Evolutionary conservation across 2,329 filamentous ascomycete species (phyloP), one percentile per base, ranked within the genome.

Genomic region (Juglanconis sp.): DNA sequence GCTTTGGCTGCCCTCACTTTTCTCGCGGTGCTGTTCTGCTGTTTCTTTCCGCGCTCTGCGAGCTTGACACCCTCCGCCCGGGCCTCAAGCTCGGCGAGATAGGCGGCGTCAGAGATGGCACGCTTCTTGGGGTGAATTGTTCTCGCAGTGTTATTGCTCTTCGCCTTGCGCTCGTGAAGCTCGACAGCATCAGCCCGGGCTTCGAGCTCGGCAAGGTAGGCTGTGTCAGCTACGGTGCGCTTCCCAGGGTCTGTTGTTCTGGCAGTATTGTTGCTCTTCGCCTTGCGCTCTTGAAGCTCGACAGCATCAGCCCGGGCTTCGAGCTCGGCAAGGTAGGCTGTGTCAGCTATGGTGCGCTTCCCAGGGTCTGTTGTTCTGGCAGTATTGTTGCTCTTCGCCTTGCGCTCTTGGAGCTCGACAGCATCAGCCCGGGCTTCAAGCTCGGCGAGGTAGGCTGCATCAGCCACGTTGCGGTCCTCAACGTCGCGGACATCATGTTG

Each of bases 151-250:
- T 24, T 24, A 24, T 24, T 24, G 17, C 17, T 24, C 35, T 46
- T 44, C 31, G 50, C 32, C 42, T 53, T 57, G 40, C 49, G 56
- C 49, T 47, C 53, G 24, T 53, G 53, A 15, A 61, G 24, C 8
- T 52, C 44, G 6, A 15, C 40, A 34, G 49, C 49, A 31, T 13
- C 54, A 49, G 36, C 44, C 44, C 47, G 54, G 54, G 42, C 24
- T 9, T 48, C 24, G 54, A 56, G 4, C 34, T 48, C 8, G 54
- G 54, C 13, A 56, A 56, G 32, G 5, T 5, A 9, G 44, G 40
- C 44, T 56, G 15, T n/a, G 3, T 44, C 40, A 17, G 15, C 10
- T 44, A 44, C 4, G 40, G 10, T 13, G 17, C 17, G 17, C 17
- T 24, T 24, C 17, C 17, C 17, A 24, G 17, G 17, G 17, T 24